These are phyloP conservation scores for Talaromyces marneffei DNA, from an alignment of 2,329 filamentous ascomycete species.

Conservation along the genomic window DNA sequence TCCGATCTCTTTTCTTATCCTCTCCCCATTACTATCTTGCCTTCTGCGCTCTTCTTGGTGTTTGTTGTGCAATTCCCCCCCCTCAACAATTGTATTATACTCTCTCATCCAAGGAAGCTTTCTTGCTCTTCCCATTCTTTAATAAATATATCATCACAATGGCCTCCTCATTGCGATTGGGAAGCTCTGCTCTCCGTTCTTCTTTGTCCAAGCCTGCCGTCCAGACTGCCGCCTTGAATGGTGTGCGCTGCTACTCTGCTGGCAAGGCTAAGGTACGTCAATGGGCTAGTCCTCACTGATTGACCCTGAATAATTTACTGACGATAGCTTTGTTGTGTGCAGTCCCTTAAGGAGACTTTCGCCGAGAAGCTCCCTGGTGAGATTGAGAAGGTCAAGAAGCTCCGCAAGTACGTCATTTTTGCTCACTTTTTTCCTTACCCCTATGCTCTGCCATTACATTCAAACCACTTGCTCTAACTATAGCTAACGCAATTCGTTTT, in stretches of 20 bases:
- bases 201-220: slow-evolving; percentile 62
- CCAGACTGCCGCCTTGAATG: slow-evolving; percentile 69
- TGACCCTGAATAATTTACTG: not conserved
- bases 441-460: not conserved
- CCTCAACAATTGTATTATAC: slow-evolving; percentile 10
- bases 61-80: slow-evolving; percentile 9
- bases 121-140: slow-evolving; percentile 24
- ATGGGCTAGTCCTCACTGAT: slow-evolving; percentile 2
- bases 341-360: slow-evolving; percentile 98
- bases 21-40: slow-evolving; percentile 16
- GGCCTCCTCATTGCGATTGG: slow-evolving; percentile 76
- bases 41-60: not conserved
- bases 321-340: slow-evolving; percentile 14
- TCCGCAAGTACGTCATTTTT: slow-evolving; percentile 69
- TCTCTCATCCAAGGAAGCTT: slow-evolving; percentile 7
- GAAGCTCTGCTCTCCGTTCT: slow-evolving; percentile 74
- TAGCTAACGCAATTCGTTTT: not conserved
- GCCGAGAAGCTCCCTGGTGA: slow-evolving; percentile 91
- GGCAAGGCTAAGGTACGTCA: slow-evolving; percentile 70
- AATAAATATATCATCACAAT: slow-evolving; percentile 51
- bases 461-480: not conserved
- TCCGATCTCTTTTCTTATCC: slow-evolving; percentile 28
- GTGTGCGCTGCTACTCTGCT: slow-evolving; percentile 83
- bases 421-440: not conserved
- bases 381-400: slow-evolving; percentile 98